These are phyloP conservation scores for Epichloe hybrida DNA, from an alignment of 2,329 filamentous ascomycete species.

Conservation along the genomic window DNA sequence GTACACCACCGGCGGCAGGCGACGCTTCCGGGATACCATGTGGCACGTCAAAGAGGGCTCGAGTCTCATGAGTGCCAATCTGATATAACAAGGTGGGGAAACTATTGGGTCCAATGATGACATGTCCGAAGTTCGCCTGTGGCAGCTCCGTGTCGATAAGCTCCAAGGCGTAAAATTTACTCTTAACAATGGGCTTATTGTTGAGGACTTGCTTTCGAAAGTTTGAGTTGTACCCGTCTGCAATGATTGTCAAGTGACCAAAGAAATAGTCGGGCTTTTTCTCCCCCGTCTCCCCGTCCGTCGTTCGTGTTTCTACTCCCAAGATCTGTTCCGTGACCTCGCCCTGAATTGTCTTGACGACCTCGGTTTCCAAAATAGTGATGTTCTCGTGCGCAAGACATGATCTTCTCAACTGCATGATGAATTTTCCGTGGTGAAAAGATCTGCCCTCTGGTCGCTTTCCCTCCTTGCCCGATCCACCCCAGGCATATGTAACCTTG, in stretches of 20 bases:
- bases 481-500: constrained; percentile 23
- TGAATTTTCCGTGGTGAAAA: constrained; percentile 94
- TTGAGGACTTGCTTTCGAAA: constrained; percentile 69
- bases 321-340: constrained; percentile 58
- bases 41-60: constrained; percentile 79
- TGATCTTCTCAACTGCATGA: constrained; percentile 64
- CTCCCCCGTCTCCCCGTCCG: constrained; percentile 39
- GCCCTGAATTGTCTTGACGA: constrained; percentile 59
- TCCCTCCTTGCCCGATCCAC: constrained; percentile 19
- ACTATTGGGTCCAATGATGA: constrained; percentile 62
- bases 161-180: constrained; percentile 89
- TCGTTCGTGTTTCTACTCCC: constrained; percentile 65
- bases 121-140: constrained; percentile 64
- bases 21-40: constrained; percentile 61
- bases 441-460: constrained; percentile 52
- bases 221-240: constrained; percentile 84
- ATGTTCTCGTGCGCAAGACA: constrained; percentile 70
- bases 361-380: constrained; percentile 82
- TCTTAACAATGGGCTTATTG: constrained; percentile 55
- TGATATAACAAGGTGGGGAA: constrained; percentile 81
- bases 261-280: constrained; percentile 68
- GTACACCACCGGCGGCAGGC: constrained; percentile 64
- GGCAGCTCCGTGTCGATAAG: constrained; percentile 78
- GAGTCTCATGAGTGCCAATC: constrained; percentile 89
- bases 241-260: constrained; percentile 72